Evolutionary conservation across 2,329 filamentous ascomycete genomes (phyloP).

Genomic region (Didymosphaeria variabile): DNA sequence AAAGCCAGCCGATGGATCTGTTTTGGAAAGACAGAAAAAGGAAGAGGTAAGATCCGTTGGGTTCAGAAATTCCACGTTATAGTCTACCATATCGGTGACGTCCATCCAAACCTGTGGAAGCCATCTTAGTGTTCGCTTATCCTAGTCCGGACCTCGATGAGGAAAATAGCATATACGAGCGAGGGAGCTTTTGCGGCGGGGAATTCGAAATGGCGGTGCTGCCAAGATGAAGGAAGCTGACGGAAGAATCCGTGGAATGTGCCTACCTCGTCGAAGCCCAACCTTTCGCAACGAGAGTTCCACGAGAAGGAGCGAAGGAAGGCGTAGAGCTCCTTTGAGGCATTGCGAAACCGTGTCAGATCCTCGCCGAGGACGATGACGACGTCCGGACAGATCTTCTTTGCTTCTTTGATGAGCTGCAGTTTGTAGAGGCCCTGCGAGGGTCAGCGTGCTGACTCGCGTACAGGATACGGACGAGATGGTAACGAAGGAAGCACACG

Average conservation of each 20-base stretch:
- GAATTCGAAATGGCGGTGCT: neutral
- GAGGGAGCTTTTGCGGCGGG: neutral
- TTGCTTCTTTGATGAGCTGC: slow-evolving; percentile 84
- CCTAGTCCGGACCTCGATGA: neutral
- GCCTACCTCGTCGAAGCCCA: slow-evolving; percentile 88
- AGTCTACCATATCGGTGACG: slow-evolving; percentile 84
- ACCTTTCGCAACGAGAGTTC: slow-evolving; percentile 78
- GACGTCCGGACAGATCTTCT: slow-evolving; percentile 80
- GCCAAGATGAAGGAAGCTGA: slow-evolving; percentile 21
- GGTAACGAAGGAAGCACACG: neutral
- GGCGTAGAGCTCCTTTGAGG: slow-evolving; percentile 80
- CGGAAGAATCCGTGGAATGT: slow-evolving; percentile 27
- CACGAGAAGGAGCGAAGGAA: slow-evolving; percentile 79
- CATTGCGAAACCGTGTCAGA: slow-evolving; percentile 77
- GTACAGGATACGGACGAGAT: slow-evolving; percentile 5
- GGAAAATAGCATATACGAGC: neutral
- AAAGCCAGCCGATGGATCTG: slow-evolving; percentile 83
- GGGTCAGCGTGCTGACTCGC: slow-evolving; percentile 34
- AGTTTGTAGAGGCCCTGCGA: slow-evolving; percentile 74
- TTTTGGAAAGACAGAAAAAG: slow-evolving; percentile 79
- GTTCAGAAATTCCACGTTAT: slow-evolving; percentile 80
- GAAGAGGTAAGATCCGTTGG: slow-evolving; percentile 68
- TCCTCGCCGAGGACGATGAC: slow-evolving; percentile 85
- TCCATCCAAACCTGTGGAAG: slow-evolving; percentile 72
- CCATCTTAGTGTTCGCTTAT: slow-evolving; percentile 17